A percentile compares a stretch with the other conserved stretches of the same genome.
These are phyloP conservation scores for Xylaria sp. DNA, from an alignment of 2,329 filamentous ascomycete species.

Conservation along the genomic window DNA sequence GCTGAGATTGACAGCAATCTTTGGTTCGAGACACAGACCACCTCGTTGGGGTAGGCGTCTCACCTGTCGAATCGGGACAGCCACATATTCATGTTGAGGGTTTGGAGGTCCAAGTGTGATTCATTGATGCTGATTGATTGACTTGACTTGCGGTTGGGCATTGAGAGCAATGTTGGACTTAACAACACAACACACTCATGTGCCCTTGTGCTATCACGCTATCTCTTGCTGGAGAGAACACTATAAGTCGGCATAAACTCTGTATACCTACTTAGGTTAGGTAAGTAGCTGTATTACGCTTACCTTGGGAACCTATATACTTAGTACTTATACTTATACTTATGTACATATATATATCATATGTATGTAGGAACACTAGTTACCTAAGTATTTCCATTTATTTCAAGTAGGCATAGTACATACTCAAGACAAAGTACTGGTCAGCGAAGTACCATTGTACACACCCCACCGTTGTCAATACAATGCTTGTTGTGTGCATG, in stretches of 20 bases:
- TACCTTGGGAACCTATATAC: too few species aligned
- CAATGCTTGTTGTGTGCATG: conserved; percentile 19
- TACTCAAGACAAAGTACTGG: too few species aligned
- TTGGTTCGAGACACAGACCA: background rate
- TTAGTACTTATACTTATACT: too few species aligned
- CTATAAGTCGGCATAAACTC: background rate
- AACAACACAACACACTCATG: background rate
- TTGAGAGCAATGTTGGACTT: background rate
- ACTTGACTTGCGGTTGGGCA: background rate
- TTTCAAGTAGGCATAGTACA: background rate
- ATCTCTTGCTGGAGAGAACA: background rate
- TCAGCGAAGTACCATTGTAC: too few species aligned
- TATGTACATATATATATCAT: too few species aligned
- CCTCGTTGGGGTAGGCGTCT: background rate
- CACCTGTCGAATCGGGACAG: background rate
- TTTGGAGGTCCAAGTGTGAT: conserved; percentile 4
- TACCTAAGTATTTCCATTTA: too few species aligned
- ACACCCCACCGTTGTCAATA: too few species aligned
- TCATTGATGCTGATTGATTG: background rate
- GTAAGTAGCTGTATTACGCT: too few species aligned
- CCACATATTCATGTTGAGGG: background rate
- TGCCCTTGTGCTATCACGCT: background rate
- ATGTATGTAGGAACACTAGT: too few species aligned
- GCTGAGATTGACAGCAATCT: background rate
- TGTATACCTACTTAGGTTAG: too few species aligned